phyloP scores from a whole-genome alignment of 352 stramenopile species.

The Plasmopara viticola region DNA sequence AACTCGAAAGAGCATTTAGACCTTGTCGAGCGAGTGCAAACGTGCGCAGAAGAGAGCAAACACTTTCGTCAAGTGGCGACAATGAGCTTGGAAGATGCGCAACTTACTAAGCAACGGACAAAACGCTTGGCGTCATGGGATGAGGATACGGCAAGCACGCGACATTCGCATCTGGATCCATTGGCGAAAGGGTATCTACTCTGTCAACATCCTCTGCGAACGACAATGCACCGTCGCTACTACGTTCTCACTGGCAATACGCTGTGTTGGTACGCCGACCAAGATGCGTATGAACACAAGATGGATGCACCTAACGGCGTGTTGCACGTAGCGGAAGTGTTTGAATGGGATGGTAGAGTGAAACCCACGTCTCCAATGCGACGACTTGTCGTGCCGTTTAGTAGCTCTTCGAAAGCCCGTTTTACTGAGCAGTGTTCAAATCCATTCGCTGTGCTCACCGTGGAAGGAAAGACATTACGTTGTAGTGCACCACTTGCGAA shows the following conservation, averaged over 20 bases:
- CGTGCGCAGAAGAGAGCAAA: constrained; percentile 30
- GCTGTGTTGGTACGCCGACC: constrained; percentile 74
- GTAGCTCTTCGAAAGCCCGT: constrained; percentile 22
- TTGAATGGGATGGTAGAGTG: constrained; percentile 62
- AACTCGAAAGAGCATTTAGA: constrained; percentile 26
- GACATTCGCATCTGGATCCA: constrained; percentile 56
- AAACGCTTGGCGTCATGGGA: constrained; percentile 56
- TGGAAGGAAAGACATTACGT: constrained; percentile 61
- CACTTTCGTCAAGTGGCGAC: constrained; percentile 39
- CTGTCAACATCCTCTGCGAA: constrained; percentile 53
- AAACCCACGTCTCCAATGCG: constrained; percentile 20
- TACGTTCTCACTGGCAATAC: constrained; percentile 75
- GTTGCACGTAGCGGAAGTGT: constrained; percentile 53
- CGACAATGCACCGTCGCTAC: constrained; percentile 68
- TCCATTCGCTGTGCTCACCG: constrained; percentile 49
- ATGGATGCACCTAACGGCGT: constrained; percentile 48
- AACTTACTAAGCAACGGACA: constrained; percentile 47
- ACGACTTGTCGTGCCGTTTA: constrained; percentile 17
- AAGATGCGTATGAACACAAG: constrained; percentile 46
- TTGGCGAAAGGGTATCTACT: constrained; percentile 67
- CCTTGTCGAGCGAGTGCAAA: constrained; percentile 20
- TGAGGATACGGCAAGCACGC: constrained; percentile 4
- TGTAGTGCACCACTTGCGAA: constrained; percentile 61
- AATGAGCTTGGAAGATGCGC: constrained; percentile 46
- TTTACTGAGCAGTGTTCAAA: constrained; percentile 39